Evolutionary conservation across 805 yeast genomes (phyloP), one percentile per base, ranked within the genome.

Genomic region (Metschnikowia continentalis): DNA sequence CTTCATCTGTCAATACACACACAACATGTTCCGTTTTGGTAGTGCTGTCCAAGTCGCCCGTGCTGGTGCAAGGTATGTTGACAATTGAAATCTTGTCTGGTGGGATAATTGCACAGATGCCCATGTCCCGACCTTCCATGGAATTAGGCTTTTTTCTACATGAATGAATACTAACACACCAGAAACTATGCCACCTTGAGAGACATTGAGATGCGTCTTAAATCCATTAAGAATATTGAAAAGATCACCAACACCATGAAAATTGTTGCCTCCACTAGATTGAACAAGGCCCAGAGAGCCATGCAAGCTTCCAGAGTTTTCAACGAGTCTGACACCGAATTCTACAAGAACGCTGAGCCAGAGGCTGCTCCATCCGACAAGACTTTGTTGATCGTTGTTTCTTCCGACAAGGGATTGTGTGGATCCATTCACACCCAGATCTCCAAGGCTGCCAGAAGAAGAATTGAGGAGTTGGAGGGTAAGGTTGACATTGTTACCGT

Each of bases 171-270:
- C 72, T 66, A 68, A 66, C 66, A 38, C 22, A 5, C 22, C 56
- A 88, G 96, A 86, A 85, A 84, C 80, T 92, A 90, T 80, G 99
- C 99, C 67, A 94, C 99, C 63, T 82, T 94, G 71, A 92, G 97
- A 79, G 99, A 94, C 77, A 95, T 94, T 68, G 99, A 94, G 80
- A 87, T 82, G 74, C 95, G 99, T 80, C 84, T 94, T 70, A 94
- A 94, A 80, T 90, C 97, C 60, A 94, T 94, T 73, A 94, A 92
- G 81, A 94, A 94, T 82, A 92, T 94, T 73, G 97, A 94, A 79
- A 94, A 94, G 81, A 94, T 94, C 78, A 94, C 99, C 77, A 94
- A 94, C 78, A 94, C 99, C 74, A 94, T 94, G 98, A 94, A 91
- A 81, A 86, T 94, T 76, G 99, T 94, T 66, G 99, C 99, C 39